Evolutionary conservation across 345 rosid species (phyloP), one percentile per base, ranked within the genome.

Genomic region (Eucalyptus tenuipes): DNA sequence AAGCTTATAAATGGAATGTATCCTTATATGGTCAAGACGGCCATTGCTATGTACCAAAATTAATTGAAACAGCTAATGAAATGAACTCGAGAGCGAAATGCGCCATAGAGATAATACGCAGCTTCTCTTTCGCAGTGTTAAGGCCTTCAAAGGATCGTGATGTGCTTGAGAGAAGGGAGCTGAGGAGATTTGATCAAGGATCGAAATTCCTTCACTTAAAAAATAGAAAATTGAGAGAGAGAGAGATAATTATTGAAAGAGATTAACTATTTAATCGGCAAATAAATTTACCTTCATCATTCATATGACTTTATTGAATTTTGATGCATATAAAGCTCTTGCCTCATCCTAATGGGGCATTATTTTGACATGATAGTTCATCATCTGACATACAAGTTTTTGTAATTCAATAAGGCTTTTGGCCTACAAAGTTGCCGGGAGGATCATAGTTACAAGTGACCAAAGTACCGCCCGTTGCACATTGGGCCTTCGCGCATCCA

Each of bases 361-460:
- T 81, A 42, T 42, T 25, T 22, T 81, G 15, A 22, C 49, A 20
- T 5, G 29, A 80, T 20, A 3, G 2, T 42, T 80, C 85, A 40
- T 47, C 85, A 4, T 3, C 7, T 2, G 8, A 42, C 4, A 42
- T 40, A 20, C 85, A 5, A 40, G 4, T 18, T 45, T 10, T 81
- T 29, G 2, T 37, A 15, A 8, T 25, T 88, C 49, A 88, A 31
- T 84, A 90, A 71, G 92, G 92, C 59, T 75, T 82, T 13, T 81
- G 27, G 11, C 85, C 89, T 10, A 42, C 31, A 20, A 16, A 49
- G 68, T 89, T 90, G 8, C 90, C 91, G 1, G 66, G 88, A 37
- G 92, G 94, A 55, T 87, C 88, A 86, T 92, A 91, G 87, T 81
- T 91, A 53, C 94, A 92, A 45, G 47, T 31, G 14, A 92, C 25